Evolutionary conservation across 345 rosid species (phyloP), one percentile per base, ranked within the genome.

Genomic region (Rubroshorea leprosula): DNA sequence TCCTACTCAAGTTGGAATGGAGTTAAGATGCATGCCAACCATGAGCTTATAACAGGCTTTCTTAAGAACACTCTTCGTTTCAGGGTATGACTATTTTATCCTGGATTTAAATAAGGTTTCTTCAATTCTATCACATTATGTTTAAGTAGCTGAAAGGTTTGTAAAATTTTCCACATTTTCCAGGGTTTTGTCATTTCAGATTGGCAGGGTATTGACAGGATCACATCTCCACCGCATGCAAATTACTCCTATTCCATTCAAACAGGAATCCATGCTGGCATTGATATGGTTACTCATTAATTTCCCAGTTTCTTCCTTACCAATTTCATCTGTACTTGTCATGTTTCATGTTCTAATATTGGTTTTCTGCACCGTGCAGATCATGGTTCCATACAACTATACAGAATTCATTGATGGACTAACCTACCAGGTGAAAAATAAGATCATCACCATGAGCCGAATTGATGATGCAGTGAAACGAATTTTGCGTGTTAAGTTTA

Each of bases 1-100:
- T 89, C 97, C 15, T 89, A 93, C 74, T 89, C 97, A 12, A 93
- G 97, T 77, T 83, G 80, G 84, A 93, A 93, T 55, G 96, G 91
- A 49, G 45, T 76, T 51, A 93, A 93, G 64, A 93, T 93, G 97
- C 97, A 86, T 13, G 76, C 96, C 7, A 83, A 93, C 52, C 72
- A 56, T 4, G 72, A 66, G 0, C 66, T 89, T 65, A 12, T 89
- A 78, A 84, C 98, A 1, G 89, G 69, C 46, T 81, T 81, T 58
- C 97, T 93, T 54, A 93, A 93, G 69, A 60, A 71, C 65, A 78
- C 67, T 5, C 97, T 93, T 51, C 75, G 69, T 3, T 93, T 93
- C 79, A 71, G 75, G 72, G 94, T 81, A 76, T 31, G 50, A 26
- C 10, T 21, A 53, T 45, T 9, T 0, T 60, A 21, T 53, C n/a